phyloP scores from a whole-genome alignment of 2,329 filamentous ascomycete genomes.

The Curvularia sp. region DNA sequence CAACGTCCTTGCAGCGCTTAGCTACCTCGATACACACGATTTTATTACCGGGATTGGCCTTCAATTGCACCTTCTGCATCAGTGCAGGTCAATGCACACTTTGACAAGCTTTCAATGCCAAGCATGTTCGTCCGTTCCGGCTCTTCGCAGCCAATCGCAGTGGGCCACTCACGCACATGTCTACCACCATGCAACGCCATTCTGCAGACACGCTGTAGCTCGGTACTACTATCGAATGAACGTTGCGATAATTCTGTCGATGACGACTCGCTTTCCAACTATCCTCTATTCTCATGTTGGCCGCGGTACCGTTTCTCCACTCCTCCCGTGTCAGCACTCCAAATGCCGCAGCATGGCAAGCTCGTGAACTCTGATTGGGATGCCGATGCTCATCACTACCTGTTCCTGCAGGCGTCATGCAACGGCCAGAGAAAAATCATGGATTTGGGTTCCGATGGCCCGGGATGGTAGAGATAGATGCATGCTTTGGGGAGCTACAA shows the following conservation, averaged over 20 bases:
- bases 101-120: conserved; percentile 12
- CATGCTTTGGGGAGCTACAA: conserved; percentile 26
- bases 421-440: conserved; percentile 15
- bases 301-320: conserved; percentile 5
- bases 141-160: conserved; percentile 13
- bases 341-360: conserved; percentile 27
- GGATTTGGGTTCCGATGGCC: conserved; percentile 11
- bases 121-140: background rate
- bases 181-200: conserved; percentile 1
- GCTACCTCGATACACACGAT: background rate
- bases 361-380: conserved; percentile 30
- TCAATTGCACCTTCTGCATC: conserved; percentile 14
- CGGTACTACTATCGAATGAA: conserved; percentile 14
- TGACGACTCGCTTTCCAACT: conserved; percentile 13
- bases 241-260: conserved; percentile 10
- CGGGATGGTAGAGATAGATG: conserved; percentile 11
- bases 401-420: conserved; percentile 36
- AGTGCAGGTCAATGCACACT: conserved; percentile 6
- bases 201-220: conserved; percentile 4
- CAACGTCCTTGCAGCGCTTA: conserved; percentile 16
- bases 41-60: conserved; percentile 46
- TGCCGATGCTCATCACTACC: background rate
- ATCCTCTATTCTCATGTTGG: conserved; percentile 10
- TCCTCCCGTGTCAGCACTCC: conserved; percentile 14
- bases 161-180: conserved; percentile 15